Percentiles rank a stretch among this genome's conserved stretches.
Conservation (phyloP, 192 early-diverging fungal genomes). For the Cetraspora pellucida region DNA sequence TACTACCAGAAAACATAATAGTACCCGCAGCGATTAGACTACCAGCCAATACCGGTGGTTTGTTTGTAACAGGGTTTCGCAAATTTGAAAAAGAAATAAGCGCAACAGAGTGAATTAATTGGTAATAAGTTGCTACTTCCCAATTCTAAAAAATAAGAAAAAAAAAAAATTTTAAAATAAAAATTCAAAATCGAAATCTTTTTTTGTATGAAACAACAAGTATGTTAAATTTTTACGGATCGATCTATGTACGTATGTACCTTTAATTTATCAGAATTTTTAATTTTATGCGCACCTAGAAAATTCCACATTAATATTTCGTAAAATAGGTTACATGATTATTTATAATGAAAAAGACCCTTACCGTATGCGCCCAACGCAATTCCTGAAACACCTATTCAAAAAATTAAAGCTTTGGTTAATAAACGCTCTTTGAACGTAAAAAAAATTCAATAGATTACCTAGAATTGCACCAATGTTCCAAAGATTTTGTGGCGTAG, state of each 20-base stretch:
- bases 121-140: slow-evolving; percentile 53
- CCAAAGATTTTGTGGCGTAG: slow-evolving; percentile 10
- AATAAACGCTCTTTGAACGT: not conserved
- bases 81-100: slow-evolving; percentile 42
- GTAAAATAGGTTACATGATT: slow-evolving; percentile 32
- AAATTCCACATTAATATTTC: not conserved
- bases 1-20: slow-evolving; percentile 49
- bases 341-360: slow-evolving; percentile 28
- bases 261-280: not conserved
- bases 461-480: slow-evolving; percentile 33
- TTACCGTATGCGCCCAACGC: slow-evolving; percentile 57
- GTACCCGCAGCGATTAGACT: slow-evolving; percentile 54
- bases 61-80: slow-evolving; percentile 24
- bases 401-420: slow-evolving; percentile 21
- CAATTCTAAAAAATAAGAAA: slow-evolving; percentile 38
- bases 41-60: slow-evolving; percentile 36
- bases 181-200: not conserved
- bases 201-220: not conserved
- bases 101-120: slow-evolving; percentile 48
- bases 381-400: slow-evolving; percentile 44
- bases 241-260: not conserved
- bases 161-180: not conserved
- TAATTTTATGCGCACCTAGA: slow-evolving; percentile 10
- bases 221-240: slow-evolving; percentile 8
- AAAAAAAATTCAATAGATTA: not conserved